These are phyloP conservation scores for Dioszegia hungarica DNA, from an alignment of 768 basidiomycete species.

Conservation along the genomic window DNA sequence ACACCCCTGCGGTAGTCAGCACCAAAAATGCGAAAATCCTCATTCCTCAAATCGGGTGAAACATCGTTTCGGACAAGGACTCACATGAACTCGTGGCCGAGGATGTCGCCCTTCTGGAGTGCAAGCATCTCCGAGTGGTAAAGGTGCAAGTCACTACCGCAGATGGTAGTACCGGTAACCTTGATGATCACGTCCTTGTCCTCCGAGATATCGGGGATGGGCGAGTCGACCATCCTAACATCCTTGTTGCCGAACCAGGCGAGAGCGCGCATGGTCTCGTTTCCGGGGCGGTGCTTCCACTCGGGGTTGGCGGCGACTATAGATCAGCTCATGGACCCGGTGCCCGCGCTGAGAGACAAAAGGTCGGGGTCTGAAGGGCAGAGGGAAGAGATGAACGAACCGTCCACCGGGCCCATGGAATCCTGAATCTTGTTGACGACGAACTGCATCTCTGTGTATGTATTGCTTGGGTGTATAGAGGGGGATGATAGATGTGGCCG, in stretches of 20 bases:
- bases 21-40: not conserved
- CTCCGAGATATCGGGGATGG: constrained; percentile 62
- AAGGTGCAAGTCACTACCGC: constrained; percentile 55
- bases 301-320: constrained; percentile 27
- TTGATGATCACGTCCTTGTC: constrained; percentile 66
- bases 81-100: constrained; percentile 60
- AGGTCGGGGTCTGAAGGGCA: not conserved
- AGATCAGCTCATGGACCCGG: constrained; percentile 6
- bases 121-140: constrained; percentile 64
- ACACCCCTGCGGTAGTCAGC: not conserved
- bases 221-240: constrained; percentile 54
- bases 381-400: constrained; percentile 9
- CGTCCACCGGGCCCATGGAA: constrained; percentile 31
- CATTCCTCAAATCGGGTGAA: no score
- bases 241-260: constrained; percentile 60
- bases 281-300: constrained; percentile 52
- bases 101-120: constrained; percentile 67
- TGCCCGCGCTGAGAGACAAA: no score
- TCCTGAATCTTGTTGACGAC: constrained; percentile 37
- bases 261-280: constrained; percentile 63
- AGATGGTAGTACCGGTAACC: constrained; percentile 71
- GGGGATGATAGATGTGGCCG: no score
- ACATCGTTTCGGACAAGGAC: no score
- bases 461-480: not conserved
- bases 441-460: constrained; percentile 29